Base-by-base conservation (phyloP, 257 asterid species). In the Solanum bulbocastanum region DNA sequence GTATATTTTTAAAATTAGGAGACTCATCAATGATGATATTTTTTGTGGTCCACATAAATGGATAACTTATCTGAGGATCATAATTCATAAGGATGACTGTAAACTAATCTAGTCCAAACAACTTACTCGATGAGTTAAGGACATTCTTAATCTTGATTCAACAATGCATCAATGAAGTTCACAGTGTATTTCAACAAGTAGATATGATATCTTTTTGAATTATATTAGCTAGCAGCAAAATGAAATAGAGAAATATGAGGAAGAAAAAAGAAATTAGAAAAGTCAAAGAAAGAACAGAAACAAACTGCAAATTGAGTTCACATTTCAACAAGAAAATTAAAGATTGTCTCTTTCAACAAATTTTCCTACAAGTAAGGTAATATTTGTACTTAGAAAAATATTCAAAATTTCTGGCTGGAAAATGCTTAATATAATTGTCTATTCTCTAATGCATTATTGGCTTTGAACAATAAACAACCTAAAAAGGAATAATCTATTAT, bases 31-130 rank as follows among this genome's bases (percentile, higher is more conserved):
- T 32, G 13, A 15, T 71, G 40, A 71, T 71, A 30, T 71, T 32
- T 30, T 15, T 32, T 71, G 22, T 71, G 13, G 76, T 71, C 40
- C 76, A 71, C 23, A 32, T 72, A 33, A 22, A 72, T 72, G 81
- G 44, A 33, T 72, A 72, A 72, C 27, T 72, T 35, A 72, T 72
- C 12, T 72, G 81, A 35, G 16, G 27, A 9, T 72, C 81, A 72
- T 33, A 72, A 72, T 72, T 35, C 81, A 72, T 4, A 72, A 35
- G 81, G 81, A 72, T 72, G 44, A 35, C 44, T 30, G 37, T 4
- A 35, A 72, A 72, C 49, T 76, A 11, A 76, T n/a, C 23, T 6
- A 75, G 33, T 37, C 83, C 32, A 91, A 95, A 52, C 8, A 42
- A 8, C 36, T 16, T 33, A 33, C 22, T 33, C 8, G 79, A 33